phyloP scores from a whole-genome alignment of 345 rosid species.

The Melaleuca quinquenervia region DNA sequence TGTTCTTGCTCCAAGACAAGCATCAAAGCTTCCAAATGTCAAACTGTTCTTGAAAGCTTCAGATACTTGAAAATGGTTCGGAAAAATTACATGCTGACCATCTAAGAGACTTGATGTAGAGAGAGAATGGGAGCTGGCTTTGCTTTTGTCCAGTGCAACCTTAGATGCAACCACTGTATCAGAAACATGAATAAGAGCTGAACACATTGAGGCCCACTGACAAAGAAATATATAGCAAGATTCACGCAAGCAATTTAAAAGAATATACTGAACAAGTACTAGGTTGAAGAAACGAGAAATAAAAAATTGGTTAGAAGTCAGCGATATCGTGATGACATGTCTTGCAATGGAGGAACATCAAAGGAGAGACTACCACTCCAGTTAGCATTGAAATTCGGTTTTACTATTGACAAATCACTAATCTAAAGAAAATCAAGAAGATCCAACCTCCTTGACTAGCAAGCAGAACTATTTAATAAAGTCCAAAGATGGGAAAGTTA shows the following conservation, averaged over 20 bases:
- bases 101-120: conserved; percentile 20
- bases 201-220: neutral
- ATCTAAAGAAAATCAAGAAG: neutral
- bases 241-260: neutral
- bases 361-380: neutral
- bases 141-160: conserved; percentile 11
- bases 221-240: neutral
- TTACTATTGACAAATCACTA: neutral
- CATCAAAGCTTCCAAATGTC: conserved; percentile 81
- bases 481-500: neutral
- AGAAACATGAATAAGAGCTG: conserved; percentile 4
- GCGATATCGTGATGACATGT: neutral
- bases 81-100: conserved; percentile 67
- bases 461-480: neutral
- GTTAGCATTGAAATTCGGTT: neutral
- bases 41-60: conserved; percentile 61
- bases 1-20: conserved; percentile 21
- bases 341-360: neutral
- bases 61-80: conserved; percentile 61
- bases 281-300: neutral
- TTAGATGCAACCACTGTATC: conserved; percentile 20
- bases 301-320: neutral
- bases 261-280: neutral
- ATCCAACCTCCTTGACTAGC: neutral
- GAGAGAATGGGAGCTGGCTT: conserved; percentile 20